Evolutionary conservation across 2,329 filamentous ascomycete species (phyloP).

Genomic region (Harringtonia aguacate): DNA sequence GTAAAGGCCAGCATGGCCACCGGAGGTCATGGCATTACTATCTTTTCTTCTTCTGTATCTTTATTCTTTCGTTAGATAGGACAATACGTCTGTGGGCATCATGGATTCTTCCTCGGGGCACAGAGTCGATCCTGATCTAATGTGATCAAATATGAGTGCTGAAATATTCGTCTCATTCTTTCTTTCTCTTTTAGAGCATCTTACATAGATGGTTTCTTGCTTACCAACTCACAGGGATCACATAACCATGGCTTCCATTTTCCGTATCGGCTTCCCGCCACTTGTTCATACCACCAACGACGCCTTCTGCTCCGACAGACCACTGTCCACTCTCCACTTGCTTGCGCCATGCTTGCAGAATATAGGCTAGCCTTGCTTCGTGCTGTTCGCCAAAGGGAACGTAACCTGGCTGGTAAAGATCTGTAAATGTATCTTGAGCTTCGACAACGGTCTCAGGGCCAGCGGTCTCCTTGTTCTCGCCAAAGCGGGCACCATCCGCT

Average conservation of each 20-base stretch:
- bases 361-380: background rate
- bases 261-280: background rate
- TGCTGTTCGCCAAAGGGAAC: background rate
- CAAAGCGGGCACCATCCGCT: background rate
- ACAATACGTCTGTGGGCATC: too few species aligned
- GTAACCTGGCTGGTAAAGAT: background rate
- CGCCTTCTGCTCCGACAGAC: background rate
- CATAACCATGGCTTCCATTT: background rate
- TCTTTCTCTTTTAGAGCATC: too few species aligned
- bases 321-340: background rate
- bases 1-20: too few species aligned
- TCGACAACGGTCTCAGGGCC: background rate
- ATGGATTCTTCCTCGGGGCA: too few species aligned
- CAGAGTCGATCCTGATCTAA: too few species aligned
- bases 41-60: too few species aligned
- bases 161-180: too few species aligned
- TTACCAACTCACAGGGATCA: background rate
- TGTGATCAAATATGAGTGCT: too few species aligned
- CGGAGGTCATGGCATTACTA: too few species aligned
- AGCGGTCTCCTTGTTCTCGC: background rate
- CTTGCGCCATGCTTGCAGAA: background rate
- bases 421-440: background rate
- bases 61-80: too few species aligned
- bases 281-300: background rate
- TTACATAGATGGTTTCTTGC: too few species aligned